Evolutionary conservation across 164 flowering plant species (phyloP).

Genomic region (Dillenia turbinata): DNA sequence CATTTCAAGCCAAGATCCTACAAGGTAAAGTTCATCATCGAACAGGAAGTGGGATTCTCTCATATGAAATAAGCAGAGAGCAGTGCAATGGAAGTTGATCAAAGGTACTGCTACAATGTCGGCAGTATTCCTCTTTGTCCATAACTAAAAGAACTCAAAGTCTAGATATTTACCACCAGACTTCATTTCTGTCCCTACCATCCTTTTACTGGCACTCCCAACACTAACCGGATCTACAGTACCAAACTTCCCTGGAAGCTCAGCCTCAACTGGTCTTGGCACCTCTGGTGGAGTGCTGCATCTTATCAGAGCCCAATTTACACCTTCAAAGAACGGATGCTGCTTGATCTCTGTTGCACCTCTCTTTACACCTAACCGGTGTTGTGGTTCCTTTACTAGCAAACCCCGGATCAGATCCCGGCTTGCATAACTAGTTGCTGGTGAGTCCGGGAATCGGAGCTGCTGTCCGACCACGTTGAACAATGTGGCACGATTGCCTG

Average conservation of each 20-base stretch:
- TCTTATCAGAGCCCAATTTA: constrained; percentile 79
- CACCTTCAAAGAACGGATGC: constrained; percentile 82
- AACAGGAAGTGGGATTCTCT: too few species aligned
- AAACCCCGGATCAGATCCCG: constrained; percentile 65
- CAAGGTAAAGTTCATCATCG: too few species aligned
- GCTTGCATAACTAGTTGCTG: constrained; percentile 58
- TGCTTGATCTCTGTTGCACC: constrained; percentile 92
- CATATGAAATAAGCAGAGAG: too few species aligned
- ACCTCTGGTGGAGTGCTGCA: constrained; percentile 83
- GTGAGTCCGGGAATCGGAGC: constrained; percentile 64
- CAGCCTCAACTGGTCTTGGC: constrained; percentile 56
- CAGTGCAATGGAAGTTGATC: too few species aligned
- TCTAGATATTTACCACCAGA: constrained; percentile 70
- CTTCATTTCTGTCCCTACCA: constrained; percentile 42
- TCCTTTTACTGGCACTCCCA: constrained; percentile 49
- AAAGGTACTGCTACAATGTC: too few species aligned
- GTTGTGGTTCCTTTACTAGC: constrained; percentile 75
- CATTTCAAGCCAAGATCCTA: too few species aligned
- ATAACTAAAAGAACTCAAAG: constrained; percentile 69
- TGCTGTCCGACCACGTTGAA: constrained; percentile 83
- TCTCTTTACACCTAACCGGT: constrained; percentile 69
- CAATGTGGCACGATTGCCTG: constrained; percentile 76
- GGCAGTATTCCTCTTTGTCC: neutral
- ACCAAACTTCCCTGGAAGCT: constrained; percentile 42
- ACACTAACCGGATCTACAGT: constrained; percentile 37